Evolutionary conservation across 495 filamentous ascomycete species (phyloP).

Genomic region (Neurospora sp.): DNA sequence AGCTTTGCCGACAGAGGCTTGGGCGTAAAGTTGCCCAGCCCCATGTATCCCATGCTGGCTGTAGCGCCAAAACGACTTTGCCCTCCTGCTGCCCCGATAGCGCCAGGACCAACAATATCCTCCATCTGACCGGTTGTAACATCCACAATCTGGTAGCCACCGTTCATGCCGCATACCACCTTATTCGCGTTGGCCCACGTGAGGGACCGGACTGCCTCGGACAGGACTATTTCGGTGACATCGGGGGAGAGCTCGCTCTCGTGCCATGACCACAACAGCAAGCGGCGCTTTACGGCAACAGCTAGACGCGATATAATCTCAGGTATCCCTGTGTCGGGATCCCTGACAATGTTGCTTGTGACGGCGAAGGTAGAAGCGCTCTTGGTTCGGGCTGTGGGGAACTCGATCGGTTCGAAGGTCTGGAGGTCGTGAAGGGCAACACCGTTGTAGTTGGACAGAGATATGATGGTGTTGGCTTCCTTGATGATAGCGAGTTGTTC

Average conservation of each 20-base stretch:
- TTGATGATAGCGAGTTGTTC: conserved; percentile 94
- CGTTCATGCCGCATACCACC: conserved; percentile 76
- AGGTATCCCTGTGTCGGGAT: conserved; percentile 72
- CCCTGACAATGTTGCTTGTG: conserved; percentile 88
- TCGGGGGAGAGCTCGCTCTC: conserved; percentile 78
- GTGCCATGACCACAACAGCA: conserved; percentile 89
- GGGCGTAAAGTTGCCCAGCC: conserved; percentile 79
- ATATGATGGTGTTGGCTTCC: conserved; percentile 82
- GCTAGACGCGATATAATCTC: conserved; percentile 84
- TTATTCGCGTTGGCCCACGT: conserved; percentile 83
- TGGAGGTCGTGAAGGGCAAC: conserved; percentile 84
- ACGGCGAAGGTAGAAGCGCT: conserved; percentile 86
- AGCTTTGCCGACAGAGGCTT: conserved; percentile 80
- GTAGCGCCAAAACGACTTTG: conserved; percentile 53
- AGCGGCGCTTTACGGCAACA: conserved; percentile 82
- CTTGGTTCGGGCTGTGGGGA: conserved; percentile 56
- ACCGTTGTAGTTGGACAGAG: conserved; percentile 68
- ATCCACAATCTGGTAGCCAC: conserved; percentile 82
- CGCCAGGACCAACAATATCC: conserved; percentile 72
- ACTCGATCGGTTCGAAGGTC: conserved; percentile 69
- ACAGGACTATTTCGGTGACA: conserved; percentile 64
- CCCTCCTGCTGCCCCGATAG: conserved; percentile 54
- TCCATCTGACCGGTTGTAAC: conserved; percentile 57
- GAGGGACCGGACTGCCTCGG: conserved; percentile 69
- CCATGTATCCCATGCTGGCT: conserved; percentile 89